Evolutionary conservation across 257 asterid genomes (phyloP), one percentile per base, ranked within the genome.

Genomic region (Ophiorrhiza pumila): DNA sequence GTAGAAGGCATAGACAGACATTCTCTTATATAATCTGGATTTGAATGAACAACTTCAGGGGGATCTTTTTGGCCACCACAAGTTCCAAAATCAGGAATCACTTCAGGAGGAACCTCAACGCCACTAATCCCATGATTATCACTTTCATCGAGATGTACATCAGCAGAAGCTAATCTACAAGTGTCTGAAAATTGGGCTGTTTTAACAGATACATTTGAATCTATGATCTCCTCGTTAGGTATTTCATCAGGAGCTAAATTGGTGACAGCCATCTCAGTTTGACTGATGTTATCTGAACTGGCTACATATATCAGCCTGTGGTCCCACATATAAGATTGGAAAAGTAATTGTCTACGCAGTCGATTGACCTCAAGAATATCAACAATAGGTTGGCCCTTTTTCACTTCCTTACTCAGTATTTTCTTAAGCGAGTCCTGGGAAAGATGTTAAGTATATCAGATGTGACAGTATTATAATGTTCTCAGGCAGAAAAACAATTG

Each of bases 271-370:
- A 55, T 69, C 67, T 77, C 80, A 74, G 72, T 65, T 17, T 79
- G 81, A 75, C 72, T 75, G 67, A 31, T 74, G 35, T 74, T 82
- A 74, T 80, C 87, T 67, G 80, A 68, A 85, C 81, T 82, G 60
- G 89, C 86, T 41, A 93, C 88, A 55, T 82, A 73, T 78, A 88
- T 80, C 80, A 94, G 88, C 45, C 91, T 92, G 71, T 80, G 92
- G 82, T 94, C 98, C 98, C 98, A 94, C 77, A 89, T 74, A 73
- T 86, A 94, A 50, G 96, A 91, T 83, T 89, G 97, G 79, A 90
- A 80, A 42, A 91, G 71, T 57, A 91, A 82, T 71, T 94, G 96
- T 62, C 94, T 86, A 58, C 91, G 86, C 74, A 91, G 81, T 60
- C 81, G 87, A 87, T 90, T 91, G 80, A 94, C 86, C 80, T 94